Evolutionary conservation across 148 eudicot genomes (phyloP), one percentile per base, ranked within the genome.

Genomic region (Vaccinium darrowii): DNA sequence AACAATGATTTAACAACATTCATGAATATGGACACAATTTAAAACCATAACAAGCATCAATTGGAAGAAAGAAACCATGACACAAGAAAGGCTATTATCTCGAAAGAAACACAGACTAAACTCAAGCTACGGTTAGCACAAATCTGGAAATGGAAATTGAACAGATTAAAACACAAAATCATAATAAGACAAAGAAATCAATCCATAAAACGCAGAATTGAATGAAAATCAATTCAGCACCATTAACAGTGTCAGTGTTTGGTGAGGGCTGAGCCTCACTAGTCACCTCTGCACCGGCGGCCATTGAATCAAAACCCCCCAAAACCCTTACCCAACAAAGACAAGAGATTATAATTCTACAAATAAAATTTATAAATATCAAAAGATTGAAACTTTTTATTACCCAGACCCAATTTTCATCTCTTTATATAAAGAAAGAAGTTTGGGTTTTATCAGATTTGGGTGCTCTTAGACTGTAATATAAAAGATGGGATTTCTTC

Each of bases 241-340:
- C 80, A 80, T 16, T 23, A 12, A 7, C 79, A 80, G 80, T 78
- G 9, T 74, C 88, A 77, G 50, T 63, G 18, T 14, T 30, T 9
- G 89, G 88, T 79, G 87, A 88, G 69, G 86, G 87, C 85, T 90
- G 88, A 87, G 82, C 89, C 89, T 90, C 93, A 83, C 89, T 91
- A 81, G 84, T 62, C 79, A 87, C 85, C 79, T 88, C 88, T 30
- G 84, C 85, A 87, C 84, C 88, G 39, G 87, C 86, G 47, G 89
- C 90, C 89, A 89, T 87, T 76, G 82, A 79, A 92, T 90, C 81
- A 88, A 88, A 87, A 81, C 77, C 82, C 84, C 65, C 23, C 78
- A 73, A 69, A n/a, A n/a, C n/a, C n/a, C n/a, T n/a, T n/a, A 47
- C 72, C 80, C 76, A 82, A 39, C 21, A 51, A 47, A 71, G 39